Conservation (phyloP, 805 yeast species). For the Cyberlindnera veronae region DNA sequence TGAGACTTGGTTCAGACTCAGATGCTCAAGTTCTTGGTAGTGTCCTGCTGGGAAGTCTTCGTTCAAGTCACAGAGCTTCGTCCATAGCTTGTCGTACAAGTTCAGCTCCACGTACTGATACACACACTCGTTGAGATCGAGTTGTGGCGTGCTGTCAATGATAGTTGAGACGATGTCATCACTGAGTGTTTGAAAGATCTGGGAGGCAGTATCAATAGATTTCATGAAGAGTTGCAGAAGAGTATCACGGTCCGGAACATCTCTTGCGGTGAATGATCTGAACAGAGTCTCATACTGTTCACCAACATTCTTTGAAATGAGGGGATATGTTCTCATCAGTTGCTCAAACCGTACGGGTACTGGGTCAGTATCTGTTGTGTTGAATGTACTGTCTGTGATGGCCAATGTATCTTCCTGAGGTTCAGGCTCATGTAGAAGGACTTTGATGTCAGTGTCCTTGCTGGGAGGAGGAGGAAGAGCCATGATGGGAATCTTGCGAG, state of each 20-base stretch:
- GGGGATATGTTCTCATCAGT: slow-evolving; percentile 38
- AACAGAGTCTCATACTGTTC: slow-evolving; percentile 38
- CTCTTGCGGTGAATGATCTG: slow-evolving; percentile 34
- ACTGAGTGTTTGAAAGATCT: slow-evolving; percentile 27
- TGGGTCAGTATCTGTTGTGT: not conserved
- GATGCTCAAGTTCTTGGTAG: slow-evolving; percentile 24
- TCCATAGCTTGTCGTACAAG: slow-evolving; percentile 67
- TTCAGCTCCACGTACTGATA: slow-evolving; percentile 71
- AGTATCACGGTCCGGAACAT: slow-evolving; percentile 27
- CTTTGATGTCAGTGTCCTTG: slow-evolving; percentile 4
- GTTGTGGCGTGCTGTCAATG: slow-evolving; percentile 30
- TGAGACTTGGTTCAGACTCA: slow-evolving; percentile 41
- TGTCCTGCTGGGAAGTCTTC: slow-evolving; percentile 22
- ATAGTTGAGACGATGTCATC: slow-evolving; percentile 26
- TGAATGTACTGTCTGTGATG: not conserved
- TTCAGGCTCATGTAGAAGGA: not conserved
- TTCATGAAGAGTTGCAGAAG: slow-evolving; percentile 27
- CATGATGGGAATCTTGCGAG: slow-evolving; percentile 8
- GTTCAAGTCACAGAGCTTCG: slow-evolving; percentile 32
- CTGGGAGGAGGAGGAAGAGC: slow-evolving; percentile 9
- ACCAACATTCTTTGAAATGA: slow-evolving; percentile 35
- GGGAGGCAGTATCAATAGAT: slow-evolving; percentile 26
- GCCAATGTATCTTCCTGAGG: not conserved
- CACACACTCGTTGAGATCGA: slow-evolving; percentile 51
- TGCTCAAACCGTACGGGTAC: slow-evolving; percentile 33